These are phyloP conservation scores for Globisporangium polare DNA, from an alignment of 352 stramenopile species.

Conservation along the genomic window DNA sequence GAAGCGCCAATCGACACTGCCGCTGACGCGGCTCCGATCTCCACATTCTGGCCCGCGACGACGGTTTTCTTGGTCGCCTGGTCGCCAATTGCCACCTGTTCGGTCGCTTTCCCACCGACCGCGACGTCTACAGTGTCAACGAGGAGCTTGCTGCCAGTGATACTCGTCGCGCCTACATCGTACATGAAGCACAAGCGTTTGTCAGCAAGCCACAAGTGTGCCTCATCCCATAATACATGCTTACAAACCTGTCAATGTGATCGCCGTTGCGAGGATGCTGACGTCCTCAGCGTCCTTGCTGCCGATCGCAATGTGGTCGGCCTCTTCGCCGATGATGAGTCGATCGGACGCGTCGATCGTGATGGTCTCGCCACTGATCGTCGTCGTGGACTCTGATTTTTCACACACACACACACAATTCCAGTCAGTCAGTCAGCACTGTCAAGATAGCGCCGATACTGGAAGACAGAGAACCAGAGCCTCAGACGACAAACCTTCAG, in stretches of 20 bases:
- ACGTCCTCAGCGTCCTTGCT: conserved; percentile 17
- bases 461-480: background rate
- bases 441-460: background rate
- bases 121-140: conserved; percentile 25
- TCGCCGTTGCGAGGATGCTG: conserved; percentile 13
- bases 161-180: conserved; percentile 18
- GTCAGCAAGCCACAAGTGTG: background rate
- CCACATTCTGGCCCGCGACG: conserved; percentile 15
- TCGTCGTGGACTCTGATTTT: conserved; percentile 8
- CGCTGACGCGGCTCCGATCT: conserved; percentile 23
- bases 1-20: conserved; percentile 28
- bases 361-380: conserved; percentile 4
- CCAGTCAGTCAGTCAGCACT: background rate
- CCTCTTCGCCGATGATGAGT: conserved; percentile 8
- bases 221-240: background rate
- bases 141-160: conserved; percentile 21
- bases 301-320: conserved; percentile 12
- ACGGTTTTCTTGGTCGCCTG: conserved; percentile 18
- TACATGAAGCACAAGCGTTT: background rate
- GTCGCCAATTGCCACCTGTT: conserved; percentile 29
- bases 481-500: background rate
- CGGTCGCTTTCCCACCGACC: conserved; percentile 32
- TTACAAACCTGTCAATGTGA: conserved; percentile 26
- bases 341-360: conserved; percentile 2
- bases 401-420: background rate